Percentiles rank a stretch among this genome's conserved stretches.
These are phyloP conservation scores for Huntiella abstrusa DNA, from an alignment of 2,329 filamentous ascomycete genomes.

Conservation along the genomic window DNA sequence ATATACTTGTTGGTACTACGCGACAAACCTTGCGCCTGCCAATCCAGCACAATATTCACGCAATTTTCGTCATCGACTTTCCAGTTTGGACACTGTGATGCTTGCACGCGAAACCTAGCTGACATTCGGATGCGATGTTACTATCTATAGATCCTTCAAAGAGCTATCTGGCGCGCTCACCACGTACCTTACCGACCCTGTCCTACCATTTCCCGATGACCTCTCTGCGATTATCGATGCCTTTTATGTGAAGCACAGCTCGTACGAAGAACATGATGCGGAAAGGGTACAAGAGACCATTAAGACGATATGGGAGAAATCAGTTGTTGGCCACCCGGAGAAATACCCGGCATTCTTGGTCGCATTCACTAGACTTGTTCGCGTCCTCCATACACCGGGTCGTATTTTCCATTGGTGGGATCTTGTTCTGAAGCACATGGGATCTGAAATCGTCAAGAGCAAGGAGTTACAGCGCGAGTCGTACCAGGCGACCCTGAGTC, in stretches of 20 bases:
- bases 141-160: constrained; percentile 31
- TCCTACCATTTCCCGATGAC: constrained; percentile 46
- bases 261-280: constrained; percentile 47
- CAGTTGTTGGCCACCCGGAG: constrained; percentile 35
- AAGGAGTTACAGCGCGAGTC: constrained; percentile 46
- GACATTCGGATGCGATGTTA: neutral
- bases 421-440: constrained; percentile 20
- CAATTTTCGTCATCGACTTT: no score
- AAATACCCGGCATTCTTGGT: constrained; percentile 50
- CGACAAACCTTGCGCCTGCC: no score
- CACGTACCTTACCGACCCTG: constrained; percentile 28
- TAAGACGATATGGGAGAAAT: constrained; percentile 43
- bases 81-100: no score
- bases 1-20: no score
- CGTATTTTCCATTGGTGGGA: constrained; percentile 58
- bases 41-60: no score
- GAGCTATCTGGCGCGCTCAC: constrained; percentile 40
- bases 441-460: constrained; percentile 36
- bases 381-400: constrained; percentile 41
- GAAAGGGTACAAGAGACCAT: constrained; percentile 60
- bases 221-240: constrained; percentile 40
- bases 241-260: constrained; percentile 49
- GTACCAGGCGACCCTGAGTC: constrained; percentile 42
- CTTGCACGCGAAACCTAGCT: no score
- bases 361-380: constrained; percentile 43